A percentile compares a stretch with the other conserved stretches of the same genome.
phyloP scores from a whole-genome alignment of 176 grass and related monocot species.

The Bothriochloa decipiens region DNA sequence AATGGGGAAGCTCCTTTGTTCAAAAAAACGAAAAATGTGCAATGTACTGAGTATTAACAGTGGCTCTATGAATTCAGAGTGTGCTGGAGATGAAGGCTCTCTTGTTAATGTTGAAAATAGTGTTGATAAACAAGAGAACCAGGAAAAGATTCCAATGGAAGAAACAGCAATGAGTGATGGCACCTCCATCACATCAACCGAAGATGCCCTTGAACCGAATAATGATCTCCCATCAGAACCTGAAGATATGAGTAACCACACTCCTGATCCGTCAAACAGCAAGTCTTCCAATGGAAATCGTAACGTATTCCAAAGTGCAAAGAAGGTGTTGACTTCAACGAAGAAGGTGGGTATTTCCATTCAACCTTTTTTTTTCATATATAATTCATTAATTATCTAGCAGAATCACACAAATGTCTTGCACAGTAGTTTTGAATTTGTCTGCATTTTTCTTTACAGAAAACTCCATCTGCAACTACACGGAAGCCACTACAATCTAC shows the following conservation, averaged over 20 bases:
- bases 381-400: background rate
- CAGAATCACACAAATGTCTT: background rate
- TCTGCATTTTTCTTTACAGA: constrained; percentile 43
- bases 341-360: constrained; percentile 49
- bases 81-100: background rate
- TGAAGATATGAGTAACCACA: constrained; percentile 32
- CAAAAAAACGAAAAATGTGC: too few relatives aligned
- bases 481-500: constrained; percentile 50
- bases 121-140: constrained; percentile 35
- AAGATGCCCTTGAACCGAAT: constrained; percentile 41
- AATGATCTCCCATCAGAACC: constrained; percentile 34
- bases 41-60: constrained; percentile 33
- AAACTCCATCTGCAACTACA: constrained; percentile 39
- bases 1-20: too few relatives aligned
- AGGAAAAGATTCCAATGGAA: constrained; percentile 21
- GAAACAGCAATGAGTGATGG: constrained; percentile 45
- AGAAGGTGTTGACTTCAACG: constrained; percentile 5
- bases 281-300: constrained; percentile 42
- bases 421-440: background rate
- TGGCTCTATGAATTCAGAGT: constrained; percentile 38
- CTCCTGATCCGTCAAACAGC: constrained; percentile 35
- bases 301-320: constrained; percentile 41
- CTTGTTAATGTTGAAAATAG: constrained; percentile 8
- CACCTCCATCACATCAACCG: constrained; percentile 42
- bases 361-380: background rate